Evolutionary conservation across 129 eudicot genomes (phyloP), one percentile per base, ranked within the genome.

Genomic region (Rutidosis leptorrhynchoides): DNA sequence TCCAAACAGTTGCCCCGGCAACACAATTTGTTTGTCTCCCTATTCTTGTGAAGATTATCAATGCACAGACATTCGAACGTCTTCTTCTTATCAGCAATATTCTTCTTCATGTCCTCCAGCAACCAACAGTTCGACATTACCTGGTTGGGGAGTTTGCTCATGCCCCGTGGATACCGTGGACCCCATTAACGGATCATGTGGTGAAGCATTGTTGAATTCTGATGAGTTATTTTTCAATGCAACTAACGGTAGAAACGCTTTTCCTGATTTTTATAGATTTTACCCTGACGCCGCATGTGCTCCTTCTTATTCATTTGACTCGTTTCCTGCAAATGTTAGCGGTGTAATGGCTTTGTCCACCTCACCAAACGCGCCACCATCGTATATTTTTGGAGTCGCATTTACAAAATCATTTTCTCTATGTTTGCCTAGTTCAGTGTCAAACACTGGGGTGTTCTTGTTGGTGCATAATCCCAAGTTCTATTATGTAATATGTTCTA

Each of bases 31-130:
- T 53, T 35, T 69, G 6, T 16, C 28, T 17, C 62, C 69, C 3
- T 77, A 74, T n/a, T 35, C 57, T 20, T 83, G 88, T 60, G 23
- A 46, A 6, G 40, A 74, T 12, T 62, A 71, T 11, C 69, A 62
- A 22, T 83, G 87, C 40, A n/a, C 23, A 0, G 76, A 73, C 9
- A 80, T 83, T 1, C 82, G 58, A 7, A 66, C 61, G 2, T 48
- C 69, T 19, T 69, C 61, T 16, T 42, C 51, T 1, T 55, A 62
- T 28, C 20, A 61, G 2, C 22, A 19, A n/a, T n/a, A n/a, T n/a
- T n/a, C n/a, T 51, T 67, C 83, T 27, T 27, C 64, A 0, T 71
- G 77, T 33, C 66, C 71, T 6, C 69, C 51, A 2, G 12, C 26
- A 12, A 7, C 26, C 14, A 61, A 59, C 69, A 32, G 68, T 10